Evolutionary conservation across 2,329 filamentous ascomycete genomes (phyloP).

Genomic region (Akanthomyces dipterigenus): DNA sequence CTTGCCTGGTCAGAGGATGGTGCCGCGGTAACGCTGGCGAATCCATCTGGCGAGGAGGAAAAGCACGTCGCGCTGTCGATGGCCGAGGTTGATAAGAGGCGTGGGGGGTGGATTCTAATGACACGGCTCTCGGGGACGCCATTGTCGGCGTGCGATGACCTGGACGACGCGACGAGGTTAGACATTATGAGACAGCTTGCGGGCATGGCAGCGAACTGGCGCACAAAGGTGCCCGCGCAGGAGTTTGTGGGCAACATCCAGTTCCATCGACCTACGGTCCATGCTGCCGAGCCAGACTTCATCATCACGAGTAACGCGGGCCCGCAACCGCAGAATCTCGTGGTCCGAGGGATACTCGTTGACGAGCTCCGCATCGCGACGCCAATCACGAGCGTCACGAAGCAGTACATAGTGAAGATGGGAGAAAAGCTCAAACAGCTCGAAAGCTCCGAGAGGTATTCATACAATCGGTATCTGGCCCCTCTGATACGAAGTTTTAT

Average conservation of each 20-base stretch:
- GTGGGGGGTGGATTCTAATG: conserved; percentile 19
- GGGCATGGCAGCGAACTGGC: conserved; percentile 15
- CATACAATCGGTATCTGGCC: conserved; percentile 2
- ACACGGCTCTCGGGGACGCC: conserved; percentile 13
- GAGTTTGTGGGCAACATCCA: conserved; percentile 15
- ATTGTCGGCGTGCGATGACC: conserved; percentile 10
- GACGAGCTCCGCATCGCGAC: conserved; percentile 12
- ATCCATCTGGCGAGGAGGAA: not conserved
- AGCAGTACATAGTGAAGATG: conserved; percentile 14
- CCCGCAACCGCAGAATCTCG: not conserved
- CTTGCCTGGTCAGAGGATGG: conserved; percentile 20
- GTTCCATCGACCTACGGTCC: not conserved
- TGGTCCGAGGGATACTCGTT: conserved; percentile 7
- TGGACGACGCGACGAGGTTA: conserved; percentile 10
- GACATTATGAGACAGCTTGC: conserved; percentile 16
- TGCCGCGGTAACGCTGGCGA: not conserved
- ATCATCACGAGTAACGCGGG: not conserved
- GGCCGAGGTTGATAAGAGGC: not conserved
- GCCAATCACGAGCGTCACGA: conserved; percentile 11
- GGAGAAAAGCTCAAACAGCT: conserved; percentile 11
- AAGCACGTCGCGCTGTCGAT: not conserved
- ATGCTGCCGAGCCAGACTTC: not conserved
- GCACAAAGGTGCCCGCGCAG: conserved; percentile 15
- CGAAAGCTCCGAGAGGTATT: not conserved
- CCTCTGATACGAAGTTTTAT: not conserved